phyloP scores from a whole-genome alignment of 768 basidiomycete genomes.

The Grammothele lineata region DNA sequence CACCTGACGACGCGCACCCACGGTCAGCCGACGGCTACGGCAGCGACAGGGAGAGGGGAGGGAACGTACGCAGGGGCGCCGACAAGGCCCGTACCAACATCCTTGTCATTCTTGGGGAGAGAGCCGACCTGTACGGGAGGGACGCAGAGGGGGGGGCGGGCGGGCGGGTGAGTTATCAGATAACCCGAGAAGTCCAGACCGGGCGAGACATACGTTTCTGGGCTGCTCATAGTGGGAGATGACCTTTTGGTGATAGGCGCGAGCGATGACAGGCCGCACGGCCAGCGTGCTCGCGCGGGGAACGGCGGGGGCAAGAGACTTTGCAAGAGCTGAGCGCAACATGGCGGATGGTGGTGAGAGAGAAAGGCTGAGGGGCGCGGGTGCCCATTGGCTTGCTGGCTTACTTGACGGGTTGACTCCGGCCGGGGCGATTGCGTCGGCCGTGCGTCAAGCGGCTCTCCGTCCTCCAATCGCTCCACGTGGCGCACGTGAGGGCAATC shows the following conservation, averaged over 20 bases:
- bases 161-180: slow-evolving; percentile 50
- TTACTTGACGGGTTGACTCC: slow-evolving; percentile 5
- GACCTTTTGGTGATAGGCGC: slow-evolving; percentile 93
- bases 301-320: slow-evolving; percentile 40
- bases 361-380: slow-evolving; percentile 2
- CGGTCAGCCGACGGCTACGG: slow-evolving; percentile 8
- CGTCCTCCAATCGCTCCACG: slow-evolving; percentile 12
- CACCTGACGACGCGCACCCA: slow-evolving; percentile 48
- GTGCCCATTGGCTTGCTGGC: background rate
- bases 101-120: slow-evolving; percentile 82
- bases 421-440: slow-evolving; percentile 12
- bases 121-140: slow-evolving; percentile 80
- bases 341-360: slow-evolving; percentile 45
- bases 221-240: slow-evolving; percentile 97
- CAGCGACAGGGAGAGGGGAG: background rate
- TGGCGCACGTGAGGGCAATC: slow-evolving; percentile 1
- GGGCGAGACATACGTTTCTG: slow-evolving; percentile 73
- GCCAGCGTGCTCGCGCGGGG: slow-evolving; percentile 39
- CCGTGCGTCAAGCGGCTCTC: slow-evolving; percentile 10
- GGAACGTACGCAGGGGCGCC: slow-evolving; percentile 88
- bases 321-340: slow-evolving; percentile 62
- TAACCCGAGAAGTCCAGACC: slow-evolving; percentile 37
- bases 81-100: slow-evolving; percentile 97
- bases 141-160: background rate
- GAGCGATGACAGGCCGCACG: slow-evolving; percentile 49